Base-by-base conservation (phyloP, 257 asterid species). In the Gynochthodes officinalis region DNA sequence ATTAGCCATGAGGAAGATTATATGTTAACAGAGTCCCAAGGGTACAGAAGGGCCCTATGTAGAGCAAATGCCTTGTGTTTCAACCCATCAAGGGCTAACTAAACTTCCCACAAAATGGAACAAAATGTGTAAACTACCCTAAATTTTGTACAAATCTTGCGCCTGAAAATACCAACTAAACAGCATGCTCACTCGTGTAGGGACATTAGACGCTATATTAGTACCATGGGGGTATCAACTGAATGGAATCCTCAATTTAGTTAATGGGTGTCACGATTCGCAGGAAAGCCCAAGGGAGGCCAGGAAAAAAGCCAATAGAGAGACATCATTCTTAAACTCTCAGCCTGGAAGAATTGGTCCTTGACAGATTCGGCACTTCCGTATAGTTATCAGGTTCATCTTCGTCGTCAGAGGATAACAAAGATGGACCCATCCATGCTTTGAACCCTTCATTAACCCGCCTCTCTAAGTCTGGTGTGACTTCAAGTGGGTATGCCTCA, bases 391-490 rank as follows among this genome's bases (percentile, higher is more conserved):
- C 97, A n/a, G 90, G 78, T 70, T 93, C 97, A 37, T 88, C 97
- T 61, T 94, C 99, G 16, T 91, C 97, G 32, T 93, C 77, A 37
- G 99, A 94, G 33, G 99, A 94, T 55, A 94, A 79, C 78, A 87
- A 78, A 48, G 97, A 84, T 12, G 97, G 91, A 21, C 99, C 97
- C 97, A 91, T 91, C 99, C 99, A 94, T 32, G 97, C 83, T 84
- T 89, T 89, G 64, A 94, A 94, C 65, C 97, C 96, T 77, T 91
- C 97, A 53, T 75, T 83, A 46, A 91, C 86, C 12, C 97, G 96
- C 70, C 87, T 84, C 87, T 89, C 97, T 77, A 88, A 81, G 11
- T 91, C 96, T n/a, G 97, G 95, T 55, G 96, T 82, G 68, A 89
- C 81, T 74, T 88, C 90, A 49, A 80, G 76, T 1, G 95, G 89